A percentile compares a stretch with the other conserved stretches of the same genome.
Conservation (phyloP, 306 rosid genomes). For the Prunus campanulata region DNA sequence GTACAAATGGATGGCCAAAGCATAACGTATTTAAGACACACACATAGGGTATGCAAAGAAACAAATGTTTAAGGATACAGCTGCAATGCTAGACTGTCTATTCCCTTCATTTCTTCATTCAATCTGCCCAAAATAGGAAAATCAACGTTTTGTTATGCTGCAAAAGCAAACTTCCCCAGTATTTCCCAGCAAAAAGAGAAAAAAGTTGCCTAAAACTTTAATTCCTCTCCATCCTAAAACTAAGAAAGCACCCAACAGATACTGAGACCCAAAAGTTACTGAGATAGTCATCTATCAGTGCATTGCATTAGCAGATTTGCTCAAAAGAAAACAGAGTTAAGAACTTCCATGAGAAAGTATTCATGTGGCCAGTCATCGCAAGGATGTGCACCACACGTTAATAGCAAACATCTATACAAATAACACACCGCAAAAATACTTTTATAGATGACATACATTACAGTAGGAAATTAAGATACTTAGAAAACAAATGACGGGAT, state of each 20-base stretch:
- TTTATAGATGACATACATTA: background rate
- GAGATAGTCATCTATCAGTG: background rate
- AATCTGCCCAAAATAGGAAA: constrained; percentile 48
- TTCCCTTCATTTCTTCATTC: constrained; percentile 82
- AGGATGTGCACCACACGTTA: background rate
- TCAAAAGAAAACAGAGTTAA: background rate
- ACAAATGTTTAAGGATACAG: constrained; percentile 52
- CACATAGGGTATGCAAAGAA: background rate
- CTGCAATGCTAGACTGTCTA: constrained; percentile 60
- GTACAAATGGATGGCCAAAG: background rate
- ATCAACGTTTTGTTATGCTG: background rate
- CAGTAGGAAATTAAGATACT: background rate
- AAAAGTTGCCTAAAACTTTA: background rate
- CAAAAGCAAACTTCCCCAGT: too few species aligned
- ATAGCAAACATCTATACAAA: background rate
- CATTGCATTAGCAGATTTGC: background rate
- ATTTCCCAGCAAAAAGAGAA: background rate
- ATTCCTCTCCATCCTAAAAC: background rate
- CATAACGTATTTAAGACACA: background rate
- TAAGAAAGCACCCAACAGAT: background rate
- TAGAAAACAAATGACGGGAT: background rate
- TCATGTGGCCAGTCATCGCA: background rate
- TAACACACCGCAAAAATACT: background rate
- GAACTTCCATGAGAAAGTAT: background rate
- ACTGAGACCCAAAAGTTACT: background rate